phyloP scores from a whole-genome alignment of 2,329 filamentous ascomycete species.

The Zopfia rhizophila region DNA sequence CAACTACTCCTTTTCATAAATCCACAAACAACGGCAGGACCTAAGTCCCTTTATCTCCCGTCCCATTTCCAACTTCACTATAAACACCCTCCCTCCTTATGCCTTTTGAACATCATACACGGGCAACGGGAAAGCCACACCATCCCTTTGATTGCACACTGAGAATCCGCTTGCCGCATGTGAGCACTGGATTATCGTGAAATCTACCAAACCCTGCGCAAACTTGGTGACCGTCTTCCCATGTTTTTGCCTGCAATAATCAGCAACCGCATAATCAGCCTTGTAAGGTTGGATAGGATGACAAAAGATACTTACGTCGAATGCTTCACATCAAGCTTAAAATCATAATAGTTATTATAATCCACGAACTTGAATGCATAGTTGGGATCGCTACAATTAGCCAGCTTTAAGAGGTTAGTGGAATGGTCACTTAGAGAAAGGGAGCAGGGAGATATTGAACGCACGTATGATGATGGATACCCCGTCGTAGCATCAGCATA shows the following conservation, averaged over 20 bases:
- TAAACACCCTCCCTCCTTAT: too few relatives aligned
- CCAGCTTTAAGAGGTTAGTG: constrained; percentile 1
- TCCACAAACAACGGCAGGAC: too few relatives aligned
- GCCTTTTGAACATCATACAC: constrained; percentile 24
- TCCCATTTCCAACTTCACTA: too few relatives aligned
- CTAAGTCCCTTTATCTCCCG: too few relatives aligned
- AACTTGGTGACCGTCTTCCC: constrained; percentile 11
- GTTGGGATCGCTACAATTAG: constrained; percentile 14
- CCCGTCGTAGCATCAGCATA: constrained; percentile 15
- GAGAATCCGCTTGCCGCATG: constrained; percentile 26
- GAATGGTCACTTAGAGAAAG: neutral
- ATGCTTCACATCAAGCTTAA: constrained; percentile 26
- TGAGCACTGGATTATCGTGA: constrained; percentile 16
- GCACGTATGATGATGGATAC: constrained; percentile 16
- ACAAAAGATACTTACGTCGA: constrained; percentile 10
- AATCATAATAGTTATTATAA: constrained; percentile 19
- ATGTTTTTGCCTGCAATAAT: constrained; percentile 19
- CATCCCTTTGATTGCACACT: constrained; percentile 19
- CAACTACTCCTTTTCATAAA: too few relatives aligned
- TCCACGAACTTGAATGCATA: constrained; percentile 26
- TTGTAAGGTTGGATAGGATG: neutral
- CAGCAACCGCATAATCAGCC: too few relatives aligned
- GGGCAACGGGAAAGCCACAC: constrained; percentile 18
- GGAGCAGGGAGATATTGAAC: too few relatives aligned
- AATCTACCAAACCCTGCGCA: constrained; percentile 17